Evolutionary conservation across 345 rosid genomes (phyloP).

Genomic region (Nasturtium officinale): DNA sequence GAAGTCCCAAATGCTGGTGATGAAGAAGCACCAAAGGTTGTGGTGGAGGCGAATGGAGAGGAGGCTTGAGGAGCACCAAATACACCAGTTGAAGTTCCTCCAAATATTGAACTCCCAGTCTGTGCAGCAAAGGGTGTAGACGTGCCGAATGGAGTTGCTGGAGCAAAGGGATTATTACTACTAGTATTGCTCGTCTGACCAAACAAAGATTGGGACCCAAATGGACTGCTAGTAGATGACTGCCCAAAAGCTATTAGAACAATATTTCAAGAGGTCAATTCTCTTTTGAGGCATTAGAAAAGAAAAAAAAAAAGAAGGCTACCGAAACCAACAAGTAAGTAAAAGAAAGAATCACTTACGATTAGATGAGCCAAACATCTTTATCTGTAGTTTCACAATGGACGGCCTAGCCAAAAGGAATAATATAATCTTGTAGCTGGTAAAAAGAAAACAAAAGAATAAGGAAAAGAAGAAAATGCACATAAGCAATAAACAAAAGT

Average conservation of each 20-base stretch:
- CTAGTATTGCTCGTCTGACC: constrained; percentile 71
- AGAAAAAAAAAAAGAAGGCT: background rate
- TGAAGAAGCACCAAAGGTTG: constrained; percentile 76
- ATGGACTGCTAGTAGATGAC: constrained; percentile 71
- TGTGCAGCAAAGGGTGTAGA: constrained; percentile 82
- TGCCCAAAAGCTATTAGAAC: constrained; percentile 77
- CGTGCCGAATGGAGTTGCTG: constrained; percentile 68
- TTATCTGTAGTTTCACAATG: constrained; percentile 26
- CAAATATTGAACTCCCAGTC: constrained; percentile 78
- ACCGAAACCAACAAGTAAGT: background rate
- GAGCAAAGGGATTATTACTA: constrained; percentile 77
- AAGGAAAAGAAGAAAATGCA: constrained; percentile 3
- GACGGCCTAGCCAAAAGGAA: constrained; percentile 19
- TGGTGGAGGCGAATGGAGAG: constrained; percentile 63
- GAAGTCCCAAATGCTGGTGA: constrained; percentile 80
- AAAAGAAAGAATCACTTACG: constrained; percentile 48
- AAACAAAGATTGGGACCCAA: constrained; percentile 73
- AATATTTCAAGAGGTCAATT: constrained; percentile 8
- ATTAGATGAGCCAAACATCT: constrained; percentile 63
- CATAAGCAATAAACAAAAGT: background rate
- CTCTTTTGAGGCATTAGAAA: background rate
- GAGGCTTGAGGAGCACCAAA: constrained; percentile 78
- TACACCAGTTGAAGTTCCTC: constrained; percentile 89
- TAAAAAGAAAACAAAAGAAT: background rate
- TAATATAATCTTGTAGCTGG: constrained; percentile 18